Evolutionary conservation across 1,139 yeast genomes (phyloP).

Genomic region (Candida tropicalis): DNA sequence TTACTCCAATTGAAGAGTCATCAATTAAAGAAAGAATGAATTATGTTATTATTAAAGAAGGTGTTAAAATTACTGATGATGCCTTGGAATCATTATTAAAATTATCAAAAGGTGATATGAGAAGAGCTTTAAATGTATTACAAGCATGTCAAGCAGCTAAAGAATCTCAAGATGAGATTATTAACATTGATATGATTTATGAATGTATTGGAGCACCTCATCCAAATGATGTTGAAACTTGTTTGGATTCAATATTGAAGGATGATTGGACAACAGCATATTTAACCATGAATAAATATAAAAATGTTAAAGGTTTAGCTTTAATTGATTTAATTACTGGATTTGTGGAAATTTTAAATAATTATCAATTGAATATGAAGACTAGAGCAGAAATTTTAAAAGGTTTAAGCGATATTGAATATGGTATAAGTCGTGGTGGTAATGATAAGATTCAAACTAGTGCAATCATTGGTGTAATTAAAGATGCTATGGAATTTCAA

Average conservation of each 20-base stretch:
- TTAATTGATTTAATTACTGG: conserved; percentile 82
- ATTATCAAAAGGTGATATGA: conserved; percentile 91
- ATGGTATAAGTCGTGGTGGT: conserved; percentile 90
- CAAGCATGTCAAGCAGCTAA: conserved; percentile 89
- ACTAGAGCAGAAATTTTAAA: conserved; percentile 66
- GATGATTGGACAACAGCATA: conserved; percentile 89
- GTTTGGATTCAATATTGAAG: conserved; percentile 73
- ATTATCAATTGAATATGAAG: conserved; percentile 61
- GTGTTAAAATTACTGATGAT: conserved; percentile 54
- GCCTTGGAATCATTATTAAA: conserved; percentile 70
- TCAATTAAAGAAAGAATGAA: conserved; percentile 71
- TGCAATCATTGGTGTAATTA: conserved; percentile 87
- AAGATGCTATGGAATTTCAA: conserved; percentile 52
- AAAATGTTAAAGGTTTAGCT: conserved; percentile 81
- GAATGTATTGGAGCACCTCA: conserved; percentile 97
- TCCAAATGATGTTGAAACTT: conserved; percentile 78
- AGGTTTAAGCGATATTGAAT: conserved; percentile 85
- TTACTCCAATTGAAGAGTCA: conserved; percentile 72
- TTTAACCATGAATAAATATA: conserved; percentile 62
- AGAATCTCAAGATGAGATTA: conserved; percentile 45
- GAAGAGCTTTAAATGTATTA: conserved; percentile 88
- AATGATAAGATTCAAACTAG: conserved; percentile 87
- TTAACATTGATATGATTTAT: conserved; percentile 75
- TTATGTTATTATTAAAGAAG: conserved; percentile 69
- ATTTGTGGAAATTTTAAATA: conserved; percentile 67